A percentile compares a stretch with the other conserved stretches of the same genome.
Conservation (phyloP, 169 alveolate genomes). For the Plasmodium vinckei region DNA sequence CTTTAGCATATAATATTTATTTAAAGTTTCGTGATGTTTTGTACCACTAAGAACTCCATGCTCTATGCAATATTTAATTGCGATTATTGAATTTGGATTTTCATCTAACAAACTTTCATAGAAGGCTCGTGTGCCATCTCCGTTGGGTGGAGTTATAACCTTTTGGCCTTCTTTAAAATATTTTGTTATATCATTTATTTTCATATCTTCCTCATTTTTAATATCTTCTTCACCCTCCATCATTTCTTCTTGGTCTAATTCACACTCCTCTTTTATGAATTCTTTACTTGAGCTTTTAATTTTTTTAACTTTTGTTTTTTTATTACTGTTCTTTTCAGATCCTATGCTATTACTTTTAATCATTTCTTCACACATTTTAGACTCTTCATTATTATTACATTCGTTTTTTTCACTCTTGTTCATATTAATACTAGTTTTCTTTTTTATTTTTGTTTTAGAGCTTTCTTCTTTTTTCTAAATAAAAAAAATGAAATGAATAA, state of each 20-base stretch:
- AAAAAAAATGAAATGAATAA: slow-evolving; percentile 3
- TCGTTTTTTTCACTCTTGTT: slow-evolving; percentile 22
- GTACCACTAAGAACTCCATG: slow-evolving; percentile 85
- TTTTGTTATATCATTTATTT: slow-evolving; percentile 81
- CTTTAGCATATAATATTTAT: slow-evolving; percentile 47
- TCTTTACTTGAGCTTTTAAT: slow-evolving; percentile 33
- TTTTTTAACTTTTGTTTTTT: slow-evolving; percentile 15
- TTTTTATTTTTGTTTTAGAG: slow-evolving; percentile 18
- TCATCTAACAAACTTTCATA: slow-evolving; percentile 91
- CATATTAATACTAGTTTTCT: slow-evolving; percentile 12
- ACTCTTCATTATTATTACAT: slow-evolving; percentile 3
- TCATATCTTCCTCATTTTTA: slow-evolving; percentile 75
- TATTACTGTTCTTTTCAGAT: slow-evolving; percentile 6
- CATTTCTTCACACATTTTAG: slow-evolving; percentile 7
- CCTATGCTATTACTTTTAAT: slow-evolving; percentile 15
- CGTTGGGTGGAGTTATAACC: slow-evolving; percentile 93
- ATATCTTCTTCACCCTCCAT: slow-evolving; percentile 47
- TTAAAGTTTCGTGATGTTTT: slow-evolving; percentile 73
- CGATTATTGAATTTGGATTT: slow-evolving; percentile 91
- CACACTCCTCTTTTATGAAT: slow-evolving; percentile 12
- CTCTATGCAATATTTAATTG: slow-evolving; percentile 87
- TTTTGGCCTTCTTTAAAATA: slow-evolving; percentile 90
- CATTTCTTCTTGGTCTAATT: slow-evolving; percentile 21
- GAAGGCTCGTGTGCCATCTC: slow-evolving; percentile 94
- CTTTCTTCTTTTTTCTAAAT: slow-evolving; percentile 53